These are phyloP conservation scores for Claviceps spartinae DNA, from an alignment of 2,329 filamentous ascomycete genomes.

Conservation along the genomic window DNA sequence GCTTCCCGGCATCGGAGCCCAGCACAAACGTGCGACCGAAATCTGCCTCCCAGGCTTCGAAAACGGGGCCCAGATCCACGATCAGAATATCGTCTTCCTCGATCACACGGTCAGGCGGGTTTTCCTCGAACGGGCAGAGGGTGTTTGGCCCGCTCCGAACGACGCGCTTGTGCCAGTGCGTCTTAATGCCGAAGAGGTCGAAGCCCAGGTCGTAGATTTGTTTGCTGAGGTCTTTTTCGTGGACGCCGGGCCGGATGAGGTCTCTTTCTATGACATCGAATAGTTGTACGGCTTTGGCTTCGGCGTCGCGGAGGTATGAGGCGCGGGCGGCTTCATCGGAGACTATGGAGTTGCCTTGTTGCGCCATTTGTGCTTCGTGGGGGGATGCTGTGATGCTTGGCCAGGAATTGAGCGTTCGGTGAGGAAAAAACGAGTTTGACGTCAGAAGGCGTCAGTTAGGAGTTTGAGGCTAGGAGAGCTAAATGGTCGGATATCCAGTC, in stretches of 20 bases:
- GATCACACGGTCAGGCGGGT: constrained; percentile 34
- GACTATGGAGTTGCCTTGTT: not conserved
- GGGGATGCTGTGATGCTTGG: too few relatives aligned
- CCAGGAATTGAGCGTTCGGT: too few relatives aligned
- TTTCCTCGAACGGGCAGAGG: constrained; percentile 31
- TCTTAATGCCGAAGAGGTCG: constrained; percentile 24
- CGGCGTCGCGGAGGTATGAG: constrained; percentile 25
- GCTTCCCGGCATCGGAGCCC: constrained; percentile 30
- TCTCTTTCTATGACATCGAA: constrained; percentile 33
- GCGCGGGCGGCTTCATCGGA: constrained; percentile 1
- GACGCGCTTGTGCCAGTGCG: constrained; percentile 40
- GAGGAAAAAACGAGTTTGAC: too few relatives aligned
- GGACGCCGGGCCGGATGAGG: constrained; percentile 32
- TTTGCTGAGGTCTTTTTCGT: constrained; percentile 31
- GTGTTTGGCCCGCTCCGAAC: constrained; percentile 37
- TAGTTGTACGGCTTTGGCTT: constrained; percentile 29
- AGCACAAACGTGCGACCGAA: constrained; percentile 40
- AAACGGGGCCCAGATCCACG: constrained; percentile 37
- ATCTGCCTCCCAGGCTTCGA: constrained; percentile 39
- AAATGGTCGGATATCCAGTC: too few relatives aligned
- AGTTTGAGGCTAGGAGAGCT: too few relatives aligned
- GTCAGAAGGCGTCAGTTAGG: too few relatives aligned
- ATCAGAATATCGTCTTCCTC: constrained; percentile 35
- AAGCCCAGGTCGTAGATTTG: constrained; percentile 27
- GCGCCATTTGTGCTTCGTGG: too few relatives aligned